Evolutionary conservation across 257 asterid species (phyloP).

Genomic region (Lycium ferocissimum): DNA sequence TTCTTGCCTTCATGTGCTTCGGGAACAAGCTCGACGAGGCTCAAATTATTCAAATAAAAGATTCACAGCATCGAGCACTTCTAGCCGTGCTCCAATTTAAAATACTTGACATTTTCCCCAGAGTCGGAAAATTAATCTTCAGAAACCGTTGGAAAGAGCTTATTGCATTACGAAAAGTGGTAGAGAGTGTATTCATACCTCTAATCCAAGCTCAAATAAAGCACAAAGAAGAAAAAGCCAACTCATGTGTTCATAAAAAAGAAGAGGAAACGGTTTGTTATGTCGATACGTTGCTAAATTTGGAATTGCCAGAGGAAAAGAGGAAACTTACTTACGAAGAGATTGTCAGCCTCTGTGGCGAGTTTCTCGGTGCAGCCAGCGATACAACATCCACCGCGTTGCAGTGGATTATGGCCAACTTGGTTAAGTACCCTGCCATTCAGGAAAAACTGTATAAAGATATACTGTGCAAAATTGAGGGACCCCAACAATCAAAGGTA

Average conservation of each 20-base stretch:
- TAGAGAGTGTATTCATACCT: slow-evolving; percentile 21
- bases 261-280: slow-evolving; percentile 24
- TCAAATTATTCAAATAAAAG: slow-evolving; percentile 21
- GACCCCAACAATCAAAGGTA: neutral
- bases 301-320: slow-evolving; percentile 35
- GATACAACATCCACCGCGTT: slow-evolving; percentile 34
- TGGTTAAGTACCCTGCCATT: slow-evolving; percentile 38
- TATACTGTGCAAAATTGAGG: neutral
- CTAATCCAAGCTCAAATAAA: slow-evolving; percentile 29
- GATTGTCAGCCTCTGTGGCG: slow-evolving; percentile 32
- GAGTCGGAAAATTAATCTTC: slow-evolving; percentile 31
- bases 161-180: neutral
- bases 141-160: slow-evolving; percentile 36
- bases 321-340: slow-evolving; percentile 31
- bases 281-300: slow-evolving; percentile 33
- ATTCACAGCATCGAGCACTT: slow-evolving; percentile 14
- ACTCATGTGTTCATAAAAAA: neutral
- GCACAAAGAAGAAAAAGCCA: neutral
- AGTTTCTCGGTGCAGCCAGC: slow-evolving; percentile 34
- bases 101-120: slow-evolving; percentile 32
- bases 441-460: slow-evolving; percentile 34
- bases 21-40: slow-evolving; percentile 29
- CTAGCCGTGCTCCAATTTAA: slow-evolving; percentile 9
- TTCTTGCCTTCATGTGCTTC: slow-evolving; percentile 35
- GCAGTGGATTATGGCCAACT: slow-evolving; percentile 44